These are phyloP conservation scores for Mycena indigotica DNA, from an alignment of 768 basidiomycete genomes.

Conservation along the genomic window DNA sequence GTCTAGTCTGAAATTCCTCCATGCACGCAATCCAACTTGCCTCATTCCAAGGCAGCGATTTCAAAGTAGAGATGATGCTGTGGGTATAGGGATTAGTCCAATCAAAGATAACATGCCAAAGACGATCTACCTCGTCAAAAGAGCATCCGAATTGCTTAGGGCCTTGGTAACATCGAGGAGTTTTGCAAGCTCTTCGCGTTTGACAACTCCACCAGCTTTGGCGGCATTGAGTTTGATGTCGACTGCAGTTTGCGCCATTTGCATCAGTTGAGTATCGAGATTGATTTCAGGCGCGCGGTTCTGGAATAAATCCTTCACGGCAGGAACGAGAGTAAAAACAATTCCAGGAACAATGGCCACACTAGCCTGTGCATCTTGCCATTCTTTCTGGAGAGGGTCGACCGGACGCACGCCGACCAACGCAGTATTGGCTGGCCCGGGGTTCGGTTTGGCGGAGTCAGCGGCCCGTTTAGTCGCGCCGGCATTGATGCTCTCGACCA, in stretches of 20 bases:
- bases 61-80: not conserved
- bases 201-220: not conserved
- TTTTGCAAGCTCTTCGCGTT: not conserved
- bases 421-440: not conserved
- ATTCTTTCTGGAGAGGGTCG: not conserved
- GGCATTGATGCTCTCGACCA: not conserved
- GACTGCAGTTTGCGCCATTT: slow-evolving; percentile 1
- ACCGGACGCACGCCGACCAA: not conserved
- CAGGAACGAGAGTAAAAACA: not conserved
- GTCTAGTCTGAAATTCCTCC: slow-evolving; percentile 1
- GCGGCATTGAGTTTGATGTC: not conserved
- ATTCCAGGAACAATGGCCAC: not conserved
- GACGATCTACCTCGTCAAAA: not conserved
- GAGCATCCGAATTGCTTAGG: not conserved
- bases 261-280: not conserved
- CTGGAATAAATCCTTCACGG: not conserved
- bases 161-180: not conserved
- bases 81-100: not conserved
- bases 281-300: not conserved
- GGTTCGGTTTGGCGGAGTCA: not conserved
- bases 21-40: not conserved
- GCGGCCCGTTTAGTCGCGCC: not conserved
- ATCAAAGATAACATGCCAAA: too few species aligned
- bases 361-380: not conserved
- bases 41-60: slow-evolving; percentile 5